Conservation (phyloP, 768 basidiomycete genomes). For the Lactifluus pinguis region DNA sequence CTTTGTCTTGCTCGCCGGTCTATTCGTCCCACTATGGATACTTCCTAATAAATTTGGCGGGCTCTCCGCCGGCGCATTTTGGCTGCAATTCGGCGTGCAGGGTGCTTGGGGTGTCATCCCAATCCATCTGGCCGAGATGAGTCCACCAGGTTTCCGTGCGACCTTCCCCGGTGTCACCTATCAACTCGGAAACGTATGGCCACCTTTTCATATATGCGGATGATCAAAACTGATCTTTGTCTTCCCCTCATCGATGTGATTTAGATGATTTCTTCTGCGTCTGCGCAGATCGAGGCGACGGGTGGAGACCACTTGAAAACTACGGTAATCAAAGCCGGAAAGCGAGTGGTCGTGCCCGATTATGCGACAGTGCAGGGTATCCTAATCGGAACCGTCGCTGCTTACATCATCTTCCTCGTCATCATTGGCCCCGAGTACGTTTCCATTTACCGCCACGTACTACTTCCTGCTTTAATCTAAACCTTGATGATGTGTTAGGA, state of each 20-base stretch:
- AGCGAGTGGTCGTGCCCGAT: slow-evolving; percentile 27
- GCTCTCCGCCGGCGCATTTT: slow-evolving; percentile 41
- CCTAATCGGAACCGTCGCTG: slow-evolving; percentile 77
- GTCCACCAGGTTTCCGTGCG: slow-evolving; percentile 41
- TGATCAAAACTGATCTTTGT: not conserved
- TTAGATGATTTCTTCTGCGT: slow-evolving; percentile 39
- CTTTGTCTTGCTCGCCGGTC: slow-evolving; percentile 27
- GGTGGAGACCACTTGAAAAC: slow-evolving; percentile 17
- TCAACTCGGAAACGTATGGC: slow-evolving; percentile 32
- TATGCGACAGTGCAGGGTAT: slow-evolving; percentile 73
- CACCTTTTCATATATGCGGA: not conserved
- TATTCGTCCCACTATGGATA: slow-evolving; percentile 36
- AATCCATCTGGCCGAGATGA: slow-evolving; percentile 39
- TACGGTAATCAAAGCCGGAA: slow-evolving; percentile 11
- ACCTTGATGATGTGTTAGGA: slow-evolving; percentile 1
- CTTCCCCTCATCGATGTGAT: not conserved
- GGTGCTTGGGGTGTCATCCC: slow-evolving; percentile 30
- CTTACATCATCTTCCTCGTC: slow-evolving; percentile 66
- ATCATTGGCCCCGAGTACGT: slow-evolving; percentile 73
- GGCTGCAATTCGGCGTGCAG: slow-evolving; percentile 40
- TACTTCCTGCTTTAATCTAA: not conserved
- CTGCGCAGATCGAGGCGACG: slow-evolving; percentile 42
- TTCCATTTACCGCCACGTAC: too few species aligned
- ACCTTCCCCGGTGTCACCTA: slow-evolving; percentile 38
- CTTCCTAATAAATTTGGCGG: slow-evolving; percentile 33